Evolutionary conservation across 257 asterid genomes (phyloP), one percentile per base, ranked within the genome.

Genomic region (Solanum habrochaites): DNA sequence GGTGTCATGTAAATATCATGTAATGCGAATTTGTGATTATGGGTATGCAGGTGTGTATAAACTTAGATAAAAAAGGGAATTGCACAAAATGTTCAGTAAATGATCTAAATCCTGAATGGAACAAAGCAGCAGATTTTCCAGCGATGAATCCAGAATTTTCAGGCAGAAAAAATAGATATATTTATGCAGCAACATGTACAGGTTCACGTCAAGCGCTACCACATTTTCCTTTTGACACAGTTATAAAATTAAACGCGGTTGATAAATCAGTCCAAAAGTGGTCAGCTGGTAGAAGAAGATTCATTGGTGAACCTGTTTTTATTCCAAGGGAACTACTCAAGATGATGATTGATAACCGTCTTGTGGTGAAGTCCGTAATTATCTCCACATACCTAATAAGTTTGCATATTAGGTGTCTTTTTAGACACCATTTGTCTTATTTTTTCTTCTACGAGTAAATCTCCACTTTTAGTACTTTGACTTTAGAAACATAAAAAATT

Each of bases 141-240:
- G 96, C 92, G 6, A 96, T 97, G 35, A 96, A 96, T 87, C 98
- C 92, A 75, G 93, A 93, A 1, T 90, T 85, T 47, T 93, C 98
- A 2, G 99, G 99, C 77, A 84, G 88, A 20, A 87, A 86, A 56
- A 95, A 93, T 85, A 70, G 82, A 1, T 95, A 89, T 83, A 83
- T 94, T 23, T 97, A 97, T 56, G 97, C 99, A 32, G 97, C 99
- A 10, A 93, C 98, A 52, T 92, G 98, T 47, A 93, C 98, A 32
- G 99, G 99, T 25, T 91, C 93, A 4, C 98, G 99, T 62, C 93
- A 83, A 77, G 95, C 98, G 2, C 37, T 97, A 73, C 99, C 98
- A 23, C 95, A 95, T 87, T 97, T 97, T 60, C 99, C 99, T 6
- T 97, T 97, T 56, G 99, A 97, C n/a, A 94, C 98, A 1, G 95